These are phyloP conservation scores for Leccinum angustisporum DNA, from an alignment of 1,284 basidiomycete species.

Conservation along the genomic window DNA sequence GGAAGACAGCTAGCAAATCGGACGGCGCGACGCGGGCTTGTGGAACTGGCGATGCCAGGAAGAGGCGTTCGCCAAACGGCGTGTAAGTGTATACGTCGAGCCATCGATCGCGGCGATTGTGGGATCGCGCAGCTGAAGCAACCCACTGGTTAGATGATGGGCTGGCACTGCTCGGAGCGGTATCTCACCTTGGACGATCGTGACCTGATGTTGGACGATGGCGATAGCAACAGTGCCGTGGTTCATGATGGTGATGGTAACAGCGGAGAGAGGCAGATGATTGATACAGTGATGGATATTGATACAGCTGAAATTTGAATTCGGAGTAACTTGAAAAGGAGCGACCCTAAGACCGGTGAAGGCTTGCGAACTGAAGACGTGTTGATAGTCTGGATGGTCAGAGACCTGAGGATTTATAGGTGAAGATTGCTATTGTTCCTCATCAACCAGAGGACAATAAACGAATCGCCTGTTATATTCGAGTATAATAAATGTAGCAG, in stretches of 20 bases:
- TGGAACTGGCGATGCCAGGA: conserved; percentile 56
- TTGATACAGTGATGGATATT: conserved; percentile 18
- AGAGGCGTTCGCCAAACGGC: conserved; percentile 60
- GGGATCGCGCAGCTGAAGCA: conserved; percentile 51
- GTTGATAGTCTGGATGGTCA: background rate
- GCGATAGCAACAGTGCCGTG: conserved; percentile 63
- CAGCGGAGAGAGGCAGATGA: background rate
- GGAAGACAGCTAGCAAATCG: conserved; percentile 58
- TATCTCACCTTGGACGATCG: conserved; percentile 58
- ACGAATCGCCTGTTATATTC: background rate
- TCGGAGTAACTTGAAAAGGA: conserved; percentile 5
- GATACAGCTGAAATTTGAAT: conserved; percentile 21
- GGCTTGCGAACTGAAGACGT: conserved; percentile 1
- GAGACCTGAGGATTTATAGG: conserved; percentile 19
- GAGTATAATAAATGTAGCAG: background rate
- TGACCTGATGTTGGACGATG: conserved; percentile 61
- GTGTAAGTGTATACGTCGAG: conserved; percentile 62
- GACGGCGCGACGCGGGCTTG: conserved; percentile 56
- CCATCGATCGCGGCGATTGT: conserved; percentile 51
- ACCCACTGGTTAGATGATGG: conserved; percentile 5
- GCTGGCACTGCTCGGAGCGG: background rate
- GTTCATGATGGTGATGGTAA: conserved; percentile 47
- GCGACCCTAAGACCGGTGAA: conserved; percentile 3
- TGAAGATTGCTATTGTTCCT: conserved; percentile 3
- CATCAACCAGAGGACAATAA: background rate